Evolutionary conservation across 805 yeast species (phyloP), one percentile per base, ranked within the genome.

Genomic region (Metschnikowia bowlesiae): DNA sequence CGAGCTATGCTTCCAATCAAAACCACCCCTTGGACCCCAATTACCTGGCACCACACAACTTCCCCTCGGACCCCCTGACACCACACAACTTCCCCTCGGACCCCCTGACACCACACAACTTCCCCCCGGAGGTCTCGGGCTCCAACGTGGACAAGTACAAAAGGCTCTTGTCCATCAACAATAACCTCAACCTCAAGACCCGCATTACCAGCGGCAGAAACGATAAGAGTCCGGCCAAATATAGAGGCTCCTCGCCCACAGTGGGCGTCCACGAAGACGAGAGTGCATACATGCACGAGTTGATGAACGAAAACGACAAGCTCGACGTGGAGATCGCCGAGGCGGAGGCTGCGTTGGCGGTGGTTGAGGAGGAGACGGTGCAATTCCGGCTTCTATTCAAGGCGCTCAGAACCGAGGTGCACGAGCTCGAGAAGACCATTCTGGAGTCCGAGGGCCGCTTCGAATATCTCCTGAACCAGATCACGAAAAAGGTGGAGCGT

Each of bases 401-500:
- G 26, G 55, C 57, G 4, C 42, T 54, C n/a, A 44, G 36, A 14
- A 48, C 46, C 34, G 55, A 54, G 42, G 39, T 43, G 13, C 34
- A 22, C 29, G 44, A 45, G 33, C 46, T 55, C 14, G 18, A 50
- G 11, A 26, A 31, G 10, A 53, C 50, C 32, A 35, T 54, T 18
- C 46, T 37, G 16, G 55, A 57, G 26, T 48, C 47, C 31, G 46
- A 50, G 11, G 48, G 51, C 34, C 58, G 59, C 35, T 64, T 65
- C 33, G 66, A 63, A 22, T 55, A 51, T 39, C 37, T 60, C 44
- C 71, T 64, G 57, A 62, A 54, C 14, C 55, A 60, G 13, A 57
- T 69, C 14, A 65, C 66, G 51, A 58, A 62, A 8, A 62, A 64
- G 33, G 74, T 67, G 1, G 56, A 53, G 16, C 62, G 61, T 44